These are phyloP conservation scores for Yamadazyma paraphyllophila DNA, from an alignment of 805 yeast genomes.

Conservation along the genomic window DNA sequence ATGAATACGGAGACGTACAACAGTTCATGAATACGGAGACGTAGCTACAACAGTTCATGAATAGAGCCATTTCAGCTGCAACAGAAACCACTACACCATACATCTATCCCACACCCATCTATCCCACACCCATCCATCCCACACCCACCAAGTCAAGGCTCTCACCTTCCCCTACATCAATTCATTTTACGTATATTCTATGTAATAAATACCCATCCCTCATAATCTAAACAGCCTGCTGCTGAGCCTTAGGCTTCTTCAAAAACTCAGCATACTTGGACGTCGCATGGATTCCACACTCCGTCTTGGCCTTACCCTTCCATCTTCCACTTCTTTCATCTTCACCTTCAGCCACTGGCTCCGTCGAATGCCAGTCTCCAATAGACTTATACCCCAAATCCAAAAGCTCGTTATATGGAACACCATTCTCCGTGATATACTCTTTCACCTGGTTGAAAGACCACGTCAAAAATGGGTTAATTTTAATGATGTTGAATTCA, in stretches of 20 bases:
- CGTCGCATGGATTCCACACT: conserved; percentile 91
- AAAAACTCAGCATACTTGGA: conserved; percentile 67
- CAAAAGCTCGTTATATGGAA: conserved; percentile 81
- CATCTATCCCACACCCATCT: too few species aligned
- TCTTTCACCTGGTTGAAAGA: conserved; percentile 64
- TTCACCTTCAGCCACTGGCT: conserved; percentile 85
- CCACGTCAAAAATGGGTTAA: conserved; percentile 89
- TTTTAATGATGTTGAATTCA: conserved; percentile 68
- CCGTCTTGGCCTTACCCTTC: conserved; percentile 90
- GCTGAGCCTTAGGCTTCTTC: conserved; percentile 1
- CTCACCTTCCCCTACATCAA: too few species aligned
- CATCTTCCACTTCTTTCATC: conserved; percentile 97
- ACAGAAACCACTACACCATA: too few species aligned
- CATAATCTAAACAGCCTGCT: conserved; percentile 1
- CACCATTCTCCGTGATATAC: conserved; percentile 67
- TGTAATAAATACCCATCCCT: neutral
- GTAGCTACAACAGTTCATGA: too few species aligned
- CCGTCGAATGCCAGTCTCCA: conserved; percentile 95
- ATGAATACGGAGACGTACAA: too few species aligned
- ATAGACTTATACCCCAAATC: conserved; percentile 87
- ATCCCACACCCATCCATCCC: too few species aligned
- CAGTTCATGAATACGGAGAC: too few species aligned
- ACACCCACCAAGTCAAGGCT: too few species aligned
- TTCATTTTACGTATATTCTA: neutral
- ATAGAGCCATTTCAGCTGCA: too few species aligned